Conservation (phyloP, 805 yeast genomes). For the Teunomyces kruisii region DNA sequence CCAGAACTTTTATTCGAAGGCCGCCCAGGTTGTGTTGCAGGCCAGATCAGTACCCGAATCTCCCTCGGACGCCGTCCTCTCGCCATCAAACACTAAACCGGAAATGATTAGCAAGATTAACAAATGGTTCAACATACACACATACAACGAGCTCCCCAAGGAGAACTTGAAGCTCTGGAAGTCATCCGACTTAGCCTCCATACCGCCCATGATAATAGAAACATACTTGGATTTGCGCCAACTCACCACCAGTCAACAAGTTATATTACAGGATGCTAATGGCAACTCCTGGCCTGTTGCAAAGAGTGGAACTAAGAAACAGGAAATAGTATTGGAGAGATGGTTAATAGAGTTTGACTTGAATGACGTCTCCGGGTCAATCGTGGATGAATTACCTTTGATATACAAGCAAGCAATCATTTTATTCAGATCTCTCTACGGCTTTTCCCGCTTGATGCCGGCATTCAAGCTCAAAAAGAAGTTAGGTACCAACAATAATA, state of each 20-base stretch:
- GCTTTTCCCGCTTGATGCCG: constrained; percentile 69
- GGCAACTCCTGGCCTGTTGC: constrained; percentile 57
- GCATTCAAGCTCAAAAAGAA: constrained; percentile 55
- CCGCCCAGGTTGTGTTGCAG: constrained; percentile 57
- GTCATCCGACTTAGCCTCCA: constrained; percentile 38
- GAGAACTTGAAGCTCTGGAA: constrained; percentile 72
- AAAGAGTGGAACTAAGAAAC: constrained; percentile 56
- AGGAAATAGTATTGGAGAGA: constrained; percentile 89
- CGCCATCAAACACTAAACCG: constrained; percentile 10
- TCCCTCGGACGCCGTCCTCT: constrained; percentile 9
- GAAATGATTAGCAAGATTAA: constrained; percentile 35
- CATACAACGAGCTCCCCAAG: constrained; percentile 34
- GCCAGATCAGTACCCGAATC: constrained; percentile 37
- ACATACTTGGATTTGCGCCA: constrained; percentile 69
- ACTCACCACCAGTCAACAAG: constrained; percentile 54
- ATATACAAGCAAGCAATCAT: constrained; percentile 75
- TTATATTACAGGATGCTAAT: constrained; percentile 56
- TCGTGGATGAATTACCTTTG: constrained; percentile 56
- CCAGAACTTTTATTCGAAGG: constrained; percentile 63
- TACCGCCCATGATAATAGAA: constrained; percentile 86
- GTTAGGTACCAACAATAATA: constrained; percentile 11
- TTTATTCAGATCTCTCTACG: constrained; percentile 70
- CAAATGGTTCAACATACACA: constrained; percentile 64
- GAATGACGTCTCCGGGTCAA: constrained; percentile 33
- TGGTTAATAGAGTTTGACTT: constrained; percentile 86